Evolutionary conservation across 768 basidiomycete species (phyloP), one percentile per base, ranked within the genome.

Genomic region (Suillus decipiens): DNA sequence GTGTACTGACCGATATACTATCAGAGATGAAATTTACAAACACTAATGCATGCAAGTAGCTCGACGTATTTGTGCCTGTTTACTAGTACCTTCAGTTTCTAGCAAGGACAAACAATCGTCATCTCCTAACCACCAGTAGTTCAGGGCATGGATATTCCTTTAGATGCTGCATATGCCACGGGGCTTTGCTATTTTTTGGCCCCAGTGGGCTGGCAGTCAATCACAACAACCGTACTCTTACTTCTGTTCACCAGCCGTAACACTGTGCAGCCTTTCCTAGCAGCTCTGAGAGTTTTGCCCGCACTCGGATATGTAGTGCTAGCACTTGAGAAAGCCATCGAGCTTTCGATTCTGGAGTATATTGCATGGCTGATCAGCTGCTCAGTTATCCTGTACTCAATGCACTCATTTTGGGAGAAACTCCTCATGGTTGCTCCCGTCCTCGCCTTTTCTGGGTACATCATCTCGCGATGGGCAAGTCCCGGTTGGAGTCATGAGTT

Each of bases 1-100:
- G 53, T 55, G 53, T 55, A 55, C 54, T 37, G 22, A 55, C 54
- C 54, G 54, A 55, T 55, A 55, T 55, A 55, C 54, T 55, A 55
- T 55, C 54, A 55, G 54, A 55, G 54, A 55, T 37, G 54, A 24
- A 36, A 36, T 14, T 12, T 36, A 12, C 19, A 1, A 2, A 15
- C 12, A 14, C 7, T 55, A 36, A 14, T 8, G n/a, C 22, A 34
- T 7, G 7, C 34, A 53, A 31, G n/a, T 37, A n/a, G 22, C n/a
- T 15, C 54, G 11, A 11, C 33, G 31, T 54, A 56, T 56, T 56
- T 56, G 55, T 39, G 36, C 36, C 9, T 56, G 22, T 56, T 56
- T 56, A 56, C 55, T 22, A 56, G 22, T 1, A 24, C 55, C 55
- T 56, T 56, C 36, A 56, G 15, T 39, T 56, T 56, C 36, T 56